Evolutionary conservation across 202 grass and related monocot species (phyloP).

Genomic region (Brachypodium distachyon): DNA sequence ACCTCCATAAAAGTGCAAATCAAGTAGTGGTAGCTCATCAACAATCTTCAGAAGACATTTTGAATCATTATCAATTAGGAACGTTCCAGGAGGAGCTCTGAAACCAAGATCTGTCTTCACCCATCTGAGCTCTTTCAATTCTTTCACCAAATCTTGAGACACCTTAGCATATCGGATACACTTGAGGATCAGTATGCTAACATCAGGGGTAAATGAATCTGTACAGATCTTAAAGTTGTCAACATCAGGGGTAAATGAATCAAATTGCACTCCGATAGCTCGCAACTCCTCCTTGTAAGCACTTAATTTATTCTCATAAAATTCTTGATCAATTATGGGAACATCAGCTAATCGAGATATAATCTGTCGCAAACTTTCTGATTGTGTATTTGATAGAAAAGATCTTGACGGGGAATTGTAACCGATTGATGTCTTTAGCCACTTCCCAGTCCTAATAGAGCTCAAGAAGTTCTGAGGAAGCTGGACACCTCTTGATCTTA

Average conservation of each 20-base stretch:
- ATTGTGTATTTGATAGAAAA: slow-evolving; percentile 15
- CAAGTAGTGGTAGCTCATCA: no score
- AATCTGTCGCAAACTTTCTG: slow-evolving; percentile 15
- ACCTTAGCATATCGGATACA: no score
- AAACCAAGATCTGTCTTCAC: no score
- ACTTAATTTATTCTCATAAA: slow-evolving; percentile 11
- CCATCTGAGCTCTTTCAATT: no score
- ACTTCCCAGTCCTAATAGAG: slow-evolving; percentile 23
- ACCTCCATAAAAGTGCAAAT: no score
- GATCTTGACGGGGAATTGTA: slow-evolving; percentile 29
- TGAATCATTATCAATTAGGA: no score
- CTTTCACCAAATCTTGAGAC: no score
- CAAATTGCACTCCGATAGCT: slow-evolving; percentile 37
- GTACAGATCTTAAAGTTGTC: slow-evolving; percentile 8
- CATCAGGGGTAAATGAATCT: neutral
- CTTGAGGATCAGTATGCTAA: no score
- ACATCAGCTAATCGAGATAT: slow-evolving; percentile 15
- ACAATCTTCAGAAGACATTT: no score
- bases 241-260: slow-evolving; percentile 25
- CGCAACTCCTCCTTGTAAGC: slow-evolving; percentile 28
- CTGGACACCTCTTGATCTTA: neutral
- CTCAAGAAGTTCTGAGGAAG: slow-evolving; percentile 6
- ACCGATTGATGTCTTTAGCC: slow-evolving; percentile 43
- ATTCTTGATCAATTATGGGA: slow-evolving; percentile 39
- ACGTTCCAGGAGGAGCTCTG: no score